Evolutionary conservation across 257 asterid genomes (phyloP).

Genomic region (Ajuga chamaepitys): DNA sequence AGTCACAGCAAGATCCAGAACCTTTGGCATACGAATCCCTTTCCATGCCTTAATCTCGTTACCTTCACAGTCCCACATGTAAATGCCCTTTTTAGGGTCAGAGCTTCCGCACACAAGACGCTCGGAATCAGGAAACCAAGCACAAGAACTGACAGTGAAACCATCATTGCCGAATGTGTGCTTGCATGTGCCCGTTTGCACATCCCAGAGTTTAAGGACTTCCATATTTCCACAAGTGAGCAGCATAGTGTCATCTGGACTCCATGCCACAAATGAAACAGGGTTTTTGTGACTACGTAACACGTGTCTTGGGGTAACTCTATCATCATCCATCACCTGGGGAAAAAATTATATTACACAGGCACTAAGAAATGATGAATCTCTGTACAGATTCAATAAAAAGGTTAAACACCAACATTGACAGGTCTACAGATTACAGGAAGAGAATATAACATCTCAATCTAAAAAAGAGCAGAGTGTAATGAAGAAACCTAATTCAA

Average conservation of each 20-base stretch:
- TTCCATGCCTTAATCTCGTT: conserved; percentile 82
- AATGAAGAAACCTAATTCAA: conserved; percentile 1
- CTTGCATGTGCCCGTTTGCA: conserved; percentile 74
- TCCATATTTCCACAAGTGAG: conserved; percentile 87
- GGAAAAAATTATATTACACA: conserved; percentile 9
- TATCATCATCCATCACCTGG: conserved; percentile 71
- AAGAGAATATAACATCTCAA: not conserved
- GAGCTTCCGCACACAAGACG: conserved; percentile 92
- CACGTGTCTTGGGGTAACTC: conserved; percentile 33
- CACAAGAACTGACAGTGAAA: conserved; percentile 77
- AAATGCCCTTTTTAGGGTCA: conserved; percentile 78
- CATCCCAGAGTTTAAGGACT: conserved; percentile 91
- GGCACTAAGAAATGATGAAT: conserved; percentile 8
- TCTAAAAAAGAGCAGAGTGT: not conserved
- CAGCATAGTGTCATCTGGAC: conserved; percentile 87
- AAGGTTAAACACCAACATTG: not conserved
- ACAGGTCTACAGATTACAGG: not conserved
- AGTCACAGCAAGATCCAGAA: conserved; percentile 82
- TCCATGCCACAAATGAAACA: conserved; percentile 80
- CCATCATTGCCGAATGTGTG: conserved; percentile 66
- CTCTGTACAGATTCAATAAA: not conserved
- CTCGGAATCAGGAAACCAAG: conserved; percentile 96
- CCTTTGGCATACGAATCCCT: conserved; percentile 88
- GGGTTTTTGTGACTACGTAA: conserved; percentile 64
- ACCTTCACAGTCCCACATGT: conserved; percentile 90